Evolutionary conservation across 169 alveolate species (phyloP).

Genomic region (Fabrea salina): DNA sequence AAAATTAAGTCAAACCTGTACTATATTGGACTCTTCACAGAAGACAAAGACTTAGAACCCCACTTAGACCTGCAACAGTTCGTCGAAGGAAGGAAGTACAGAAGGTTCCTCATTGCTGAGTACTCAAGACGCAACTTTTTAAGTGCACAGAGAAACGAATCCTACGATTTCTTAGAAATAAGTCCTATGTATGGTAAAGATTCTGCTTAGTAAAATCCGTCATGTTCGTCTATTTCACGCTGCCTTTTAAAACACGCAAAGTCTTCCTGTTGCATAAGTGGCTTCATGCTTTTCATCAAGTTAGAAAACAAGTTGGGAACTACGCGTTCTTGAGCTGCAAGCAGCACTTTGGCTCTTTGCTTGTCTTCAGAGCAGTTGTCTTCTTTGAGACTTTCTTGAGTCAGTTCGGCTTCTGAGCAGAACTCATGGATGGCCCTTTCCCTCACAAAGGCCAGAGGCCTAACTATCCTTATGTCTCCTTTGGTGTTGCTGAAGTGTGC

Average conservation of each 20-base stretch:
- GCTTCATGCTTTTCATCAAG: slow-evolving; percentile 63
- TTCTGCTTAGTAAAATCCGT: neutral
- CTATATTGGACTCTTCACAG: neutral
- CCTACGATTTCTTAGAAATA: slow-evolving; percentile 19
- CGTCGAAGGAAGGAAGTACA: neutral
- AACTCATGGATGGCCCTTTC: slow-evolving; percentile 85
- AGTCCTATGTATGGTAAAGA: slow-evolving; percentile 5
- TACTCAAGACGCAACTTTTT: neutral
- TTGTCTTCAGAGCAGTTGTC: slow-evolving; percentile 94
- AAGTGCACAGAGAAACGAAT: neutral
- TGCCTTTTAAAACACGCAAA: no score
- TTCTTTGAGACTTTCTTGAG: slow-evolving; percentile 91
- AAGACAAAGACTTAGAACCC: neutral
- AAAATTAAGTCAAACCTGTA: neutral
- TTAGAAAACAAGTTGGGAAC: slow-evolving; percentile 60
- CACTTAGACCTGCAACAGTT: neutral
- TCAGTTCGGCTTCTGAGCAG: slow-evolving; percentile 77
- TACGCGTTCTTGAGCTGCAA: slow-evolving; percentile 75
- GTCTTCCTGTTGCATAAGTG: no score
- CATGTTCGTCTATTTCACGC: neutral
- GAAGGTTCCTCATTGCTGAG: neutral
- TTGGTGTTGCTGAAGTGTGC: slow-evolving; percentile 84
- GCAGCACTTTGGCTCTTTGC: slow-evolving; percentile 77
- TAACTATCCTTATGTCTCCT: slow-evolving; percentile 87
- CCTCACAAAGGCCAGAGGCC: slow-evolving; percentile 90